Evolutionary conservation across 139 green algal species (phyloP).

Genomic region (Tetratostichococcus sp.): DNA sequence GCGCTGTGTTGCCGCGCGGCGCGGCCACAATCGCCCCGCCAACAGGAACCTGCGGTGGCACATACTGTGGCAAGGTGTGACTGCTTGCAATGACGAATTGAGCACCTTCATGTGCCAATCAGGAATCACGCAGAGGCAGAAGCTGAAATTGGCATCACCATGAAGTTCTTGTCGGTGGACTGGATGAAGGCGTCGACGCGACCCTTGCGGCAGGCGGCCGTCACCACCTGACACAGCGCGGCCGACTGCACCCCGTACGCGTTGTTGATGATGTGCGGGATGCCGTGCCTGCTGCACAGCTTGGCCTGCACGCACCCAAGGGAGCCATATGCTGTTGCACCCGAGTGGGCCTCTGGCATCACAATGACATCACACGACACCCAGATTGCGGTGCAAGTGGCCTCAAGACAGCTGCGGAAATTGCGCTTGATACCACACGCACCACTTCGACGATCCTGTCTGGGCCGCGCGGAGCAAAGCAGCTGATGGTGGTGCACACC

Average conservation of each 20-base stretch:
- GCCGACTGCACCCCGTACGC: conserved; percentile 85
- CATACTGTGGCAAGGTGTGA: too few species aligned
- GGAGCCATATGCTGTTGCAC: background rate
- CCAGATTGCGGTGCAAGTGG: too few species aligned
- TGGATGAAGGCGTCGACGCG: conserved; percentile 91
- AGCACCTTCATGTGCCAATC: too few species aligned
- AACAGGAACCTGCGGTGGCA: background rate
- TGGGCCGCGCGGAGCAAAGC: conserved; percentile 83
- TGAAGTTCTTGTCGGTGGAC: conserved; percentile 93
- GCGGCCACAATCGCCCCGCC: conserved; percentile 23
- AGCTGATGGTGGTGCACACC: conserved; percentile 88
- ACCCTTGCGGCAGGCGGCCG: conserved; percentile 51
- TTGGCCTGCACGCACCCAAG: conserved; percentile 28
- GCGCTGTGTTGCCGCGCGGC: background rate
- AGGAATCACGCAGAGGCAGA: too few species aligned
- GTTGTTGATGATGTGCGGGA: conserved; percentile 96
- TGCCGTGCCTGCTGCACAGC: conserved; percentile 52
- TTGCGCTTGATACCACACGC: background rate
- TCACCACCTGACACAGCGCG: conserved; percentile 18
- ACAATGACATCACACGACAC: too few species aligned
- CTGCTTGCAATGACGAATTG: too few species aligned
- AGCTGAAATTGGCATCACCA: conserved; percentile 62
- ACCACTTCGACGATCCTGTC: conserved; percentile 75
- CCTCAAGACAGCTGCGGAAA: too few species aligned
- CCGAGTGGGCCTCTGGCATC: too few species aligned